A percentile compares a stretch with the other conserved stretches of the same genome.
phyloP scores from a whole-genome alignment of 1,284 basidiomycete genomes.

The Trichosporon asahii region DNA sequence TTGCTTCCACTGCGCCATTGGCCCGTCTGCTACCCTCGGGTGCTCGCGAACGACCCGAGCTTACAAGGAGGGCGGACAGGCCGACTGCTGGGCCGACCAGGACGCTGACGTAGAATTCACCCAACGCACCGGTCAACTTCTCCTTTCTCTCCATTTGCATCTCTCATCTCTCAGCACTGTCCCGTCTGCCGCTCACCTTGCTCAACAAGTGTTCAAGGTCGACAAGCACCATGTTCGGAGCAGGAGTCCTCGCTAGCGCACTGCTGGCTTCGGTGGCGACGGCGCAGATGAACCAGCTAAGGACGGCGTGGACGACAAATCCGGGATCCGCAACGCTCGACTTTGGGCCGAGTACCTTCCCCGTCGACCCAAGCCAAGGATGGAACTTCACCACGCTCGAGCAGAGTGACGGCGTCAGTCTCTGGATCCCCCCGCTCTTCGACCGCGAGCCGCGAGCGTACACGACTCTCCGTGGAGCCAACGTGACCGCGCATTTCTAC shows the following conservation, averaged over 20 bases:
- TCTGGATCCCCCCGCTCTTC: not conserved
- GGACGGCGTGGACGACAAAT: not conserved
- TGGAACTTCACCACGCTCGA: not conserved
- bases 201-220: not conserved
- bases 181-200: not conserved
- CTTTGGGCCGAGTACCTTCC: not conserved
- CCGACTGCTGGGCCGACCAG: no score
- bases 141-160: not conserved
- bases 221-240: not conserved
- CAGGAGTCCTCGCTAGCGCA: not conserved
- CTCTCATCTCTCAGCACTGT: not conserved
- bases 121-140: not conserved
- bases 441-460: not conserved
- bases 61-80: no score
- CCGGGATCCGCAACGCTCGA: not conserved
- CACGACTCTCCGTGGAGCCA: not conserved
- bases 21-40: no score
- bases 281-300: not conserved
- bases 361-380: not conserved
- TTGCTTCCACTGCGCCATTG: no score
- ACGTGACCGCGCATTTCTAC: not conserved
- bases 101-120: not conserved
- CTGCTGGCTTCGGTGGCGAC: not conserved
- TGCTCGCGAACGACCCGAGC: no score
- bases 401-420: not conserved